Base-by-base conservation (phyloP, 2,329 filamentous ascomycete species). In the Ilyonectria robusta region DNA sequence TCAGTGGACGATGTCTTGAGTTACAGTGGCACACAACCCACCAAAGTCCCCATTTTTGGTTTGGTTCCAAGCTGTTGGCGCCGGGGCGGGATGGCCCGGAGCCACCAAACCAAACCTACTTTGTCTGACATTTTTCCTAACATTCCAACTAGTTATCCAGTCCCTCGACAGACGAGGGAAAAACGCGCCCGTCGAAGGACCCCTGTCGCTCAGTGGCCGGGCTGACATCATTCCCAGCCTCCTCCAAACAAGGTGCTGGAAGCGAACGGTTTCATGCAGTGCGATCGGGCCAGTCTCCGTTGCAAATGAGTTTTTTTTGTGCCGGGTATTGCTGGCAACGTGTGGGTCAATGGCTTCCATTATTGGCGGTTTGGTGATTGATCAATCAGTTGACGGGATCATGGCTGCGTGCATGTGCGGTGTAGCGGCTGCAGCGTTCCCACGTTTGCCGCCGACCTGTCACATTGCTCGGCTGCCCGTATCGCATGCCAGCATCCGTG, bases 11-110 rank as follows among this genome's bases (percentile, higher is more conserved):
- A 37, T 44, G 53, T 33, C 21, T 6, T 29, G 23, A n/a, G 21
- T 44, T 29, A 29, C 46, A 64, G 63, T 66, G 57, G 59, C 48
- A 53, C 62, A 65, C 31, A 44, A 33, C 17, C 57, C 31, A 21
- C 44, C 21, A 65, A 62, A 58, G 61, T 44, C 62, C 40, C 37
- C 42, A 33, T 55, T 47, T 54, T 63, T 13, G 46, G 50, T 44
- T 44, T 64, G 54, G 48, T 57, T 44, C 50, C 50, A 51, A 42
- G 10, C 53, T 57, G 55, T 69, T 75, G 71, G 69, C 62, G 68
- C 59, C 58, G 69, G 71, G 56, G 47, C 73, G 73, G 74, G 73
- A 75, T 69, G 70, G 66, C 62, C 73, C 73, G 73, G 56, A n/a
- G 62, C 56, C 29, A 44, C 55, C 33, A 55, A 42, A 57, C 63